phyloP scores from a whole-genome alignment of 176 grass and related monocot genomes.

The Tuctoria greenei region DNA sequence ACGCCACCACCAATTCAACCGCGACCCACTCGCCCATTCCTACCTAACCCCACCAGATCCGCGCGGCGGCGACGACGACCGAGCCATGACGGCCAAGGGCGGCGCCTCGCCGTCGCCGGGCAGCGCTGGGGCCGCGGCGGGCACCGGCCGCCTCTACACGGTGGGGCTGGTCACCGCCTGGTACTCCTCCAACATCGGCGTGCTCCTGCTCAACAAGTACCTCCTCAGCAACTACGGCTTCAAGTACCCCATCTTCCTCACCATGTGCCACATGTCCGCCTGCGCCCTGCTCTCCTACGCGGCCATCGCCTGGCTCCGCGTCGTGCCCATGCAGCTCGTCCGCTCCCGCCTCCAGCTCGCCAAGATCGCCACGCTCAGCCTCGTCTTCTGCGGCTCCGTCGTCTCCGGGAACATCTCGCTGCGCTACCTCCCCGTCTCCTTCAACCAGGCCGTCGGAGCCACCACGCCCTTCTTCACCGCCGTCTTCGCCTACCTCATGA shows the following conservation, averaged over 20 bases:
- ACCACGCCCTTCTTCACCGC: slow-evolving; percentile 88
- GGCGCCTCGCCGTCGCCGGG: slow-evolving; percentile 49
- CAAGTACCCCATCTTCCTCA: slow-evolving; percentile 99
- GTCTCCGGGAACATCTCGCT: slow-evolving; percentile 79
- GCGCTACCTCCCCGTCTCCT: slow-evolving; percentile 70
- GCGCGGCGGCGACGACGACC: neutral
- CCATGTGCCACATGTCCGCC: slow-evolving; percentile 97
- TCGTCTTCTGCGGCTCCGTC: slow-evolving; percentile 83
- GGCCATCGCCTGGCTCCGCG: slow-evolving; percentile 79
- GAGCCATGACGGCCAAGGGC: slow-evolving; percentile 58
- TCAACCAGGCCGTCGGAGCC: slow-evolving; percentile 85
- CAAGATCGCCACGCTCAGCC: slow-evolving; percentile 71
- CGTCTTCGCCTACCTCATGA: slow-evolving; percentile 67
- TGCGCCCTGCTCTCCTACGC: slow-evolving; percentile 87
- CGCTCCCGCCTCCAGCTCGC: slow-evolving; percentile 64
- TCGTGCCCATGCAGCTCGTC: slow-evolving; percentile 69
- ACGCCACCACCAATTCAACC: slow-evolving; percentile 39
- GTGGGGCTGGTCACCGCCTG: slow-evolving; percentile 72
- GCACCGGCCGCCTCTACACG: slow-evolving; percentile 53
- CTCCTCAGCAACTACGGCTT: slow-evolving; percentile 95
- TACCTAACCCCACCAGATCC: slow-evolving; percentile 32
- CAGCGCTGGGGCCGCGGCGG: slow-evolving; percentile 17
- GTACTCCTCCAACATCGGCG: slow-evolving; percentile 98
- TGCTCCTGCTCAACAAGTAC: slow-evolving; percentile 99
- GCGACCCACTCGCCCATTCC: slow-evolving; percentile 31